Evolutionary conservation across 371 early-diverging fungal genomes (phyloP), one percentile per base, ranked within the genome.

Genomic region (Mortierella sp.): DNA sequence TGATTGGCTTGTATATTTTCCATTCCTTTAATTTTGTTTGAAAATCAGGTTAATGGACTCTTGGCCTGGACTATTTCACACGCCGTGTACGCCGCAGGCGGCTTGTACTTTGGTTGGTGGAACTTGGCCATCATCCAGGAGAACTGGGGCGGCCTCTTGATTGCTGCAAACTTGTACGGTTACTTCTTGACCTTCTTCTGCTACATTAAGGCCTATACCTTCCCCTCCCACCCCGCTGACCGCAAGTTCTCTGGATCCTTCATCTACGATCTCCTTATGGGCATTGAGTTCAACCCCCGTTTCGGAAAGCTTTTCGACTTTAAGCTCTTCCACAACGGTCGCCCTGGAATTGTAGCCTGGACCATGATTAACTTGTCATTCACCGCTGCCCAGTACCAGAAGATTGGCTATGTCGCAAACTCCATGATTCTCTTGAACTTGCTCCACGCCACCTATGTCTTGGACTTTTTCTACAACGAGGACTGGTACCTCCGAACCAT

Each of bases 401-500:
- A 88, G 73, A 85, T 89, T 57, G 94, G 94, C 39, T 90, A 91
- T 75, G 88, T 94, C 52, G 93, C 93, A 70, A 94, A 94, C 87
- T 92, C 92, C 37, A 93, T 94, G 94, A 72, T 92, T 35, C 83
- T 93, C 24, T 69, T 94, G 71, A 94, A 92, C 86, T 58, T 90
- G 61, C 75, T 94, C 72, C 94, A 94, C 75, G 86, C 87, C 24
- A 83, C 90, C 66, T 94, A 94, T 70, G 94, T 94, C 43, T 54
- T 93, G 51, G 95, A 94, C 86, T 94, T 93, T 78, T 94, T 94
- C 87, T 88, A 87, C 84, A 86, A 91, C 83, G 95, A 94, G 87
- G 94, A 94, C 85, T 94, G 95, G 94, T 94, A 94, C 84, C 86
- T 94, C 63, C 75, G 93, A 54, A 94, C 94, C 63, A 93, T 94